Conservation (phyloP, 1,284 basidiomycete species). For the Somion occarium region DNA sequence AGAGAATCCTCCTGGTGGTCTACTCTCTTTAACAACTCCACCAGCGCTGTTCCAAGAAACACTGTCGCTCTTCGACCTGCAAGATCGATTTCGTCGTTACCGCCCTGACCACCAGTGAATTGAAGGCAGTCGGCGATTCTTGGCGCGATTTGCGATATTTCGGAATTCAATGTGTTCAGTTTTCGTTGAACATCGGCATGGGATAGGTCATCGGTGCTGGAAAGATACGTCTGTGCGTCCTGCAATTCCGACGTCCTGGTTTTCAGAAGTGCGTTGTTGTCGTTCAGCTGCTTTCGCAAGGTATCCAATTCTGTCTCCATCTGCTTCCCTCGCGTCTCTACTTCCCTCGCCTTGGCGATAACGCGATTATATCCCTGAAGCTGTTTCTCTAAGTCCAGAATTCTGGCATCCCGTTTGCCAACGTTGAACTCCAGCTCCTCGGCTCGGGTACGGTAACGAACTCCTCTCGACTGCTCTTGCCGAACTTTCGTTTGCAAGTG, state of each 20-base stretch:
- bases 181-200: conserved; percentile 19
- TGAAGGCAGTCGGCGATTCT: conserved; percentile 13
- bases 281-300: not conserved
- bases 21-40: conserved; percentile 28
- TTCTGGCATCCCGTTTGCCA: not conserved
- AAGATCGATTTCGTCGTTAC: conserved; percentile 30
- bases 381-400: not conserved
- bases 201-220: conserved; percentile 17
- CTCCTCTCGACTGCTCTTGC: not conserved
- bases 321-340: not conserved
- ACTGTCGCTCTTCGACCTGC: too few relatives aligned
- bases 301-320: not conserved
- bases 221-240: conserved; percentile 19
- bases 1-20: conserved; percentile 38
- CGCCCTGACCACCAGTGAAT: not conserved
- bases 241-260: conserved; percentile 17
- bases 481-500: too few relatives aligned
- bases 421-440: not conserved
- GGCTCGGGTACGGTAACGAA: not conserved
- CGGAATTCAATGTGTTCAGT: conserved; percentile 17
- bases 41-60: conserved; percentile 32
- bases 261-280: conserved; percentile 12
- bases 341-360: not conserved
- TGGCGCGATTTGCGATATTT: conserved; percentile 20
- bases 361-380: not conserved